Conservation (phyloP, 1,284 basidiomycete genomes). For the Pseudozyma sp. region DNA sequence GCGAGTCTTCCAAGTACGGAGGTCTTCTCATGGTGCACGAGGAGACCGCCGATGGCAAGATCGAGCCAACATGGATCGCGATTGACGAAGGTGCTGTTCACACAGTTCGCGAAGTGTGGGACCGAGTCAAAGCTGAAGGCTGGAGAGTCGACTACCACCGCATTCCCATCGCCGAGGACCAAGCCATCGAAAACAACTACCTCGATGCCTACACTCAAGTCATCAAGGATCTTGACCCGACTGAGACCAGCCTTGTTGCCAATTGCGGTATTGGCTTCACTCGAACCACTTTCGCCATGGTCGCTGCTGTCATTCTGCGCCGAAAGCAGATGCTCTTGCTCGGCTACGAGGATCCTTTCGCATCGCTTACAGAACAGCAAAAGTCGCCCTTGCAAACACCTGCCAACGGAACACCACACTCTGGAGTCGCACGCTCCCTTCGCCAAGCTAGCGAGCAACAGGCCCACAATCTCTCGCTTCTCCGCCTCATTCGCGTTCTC, state of each 20-base stretch:
- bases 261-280: constrained; percentile 98
- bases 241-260: constrained; percentile 86
- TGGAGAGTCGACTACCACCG: constrained; percentile 81
- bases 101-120: constrained; percentile 85
- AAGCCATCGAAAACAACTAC: constrained; percentile 68
- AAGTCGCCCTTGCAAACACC: constrained; percentile 35
- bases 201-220: constrained; percentile 91
- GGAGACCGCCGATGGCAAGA: constrained; percentile 71
- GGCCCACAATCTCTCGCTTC: constrained; percentile 81
- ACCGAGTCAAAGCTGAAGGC: constrained; percentile 78
- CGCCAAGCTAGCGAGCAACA: constrained; percentile 75
- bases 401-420: constrained; percentile 39
- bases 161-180: constrained; percentile 82
- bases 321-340: constrained; percentile 84
- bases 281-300: constrained; percentile 97
- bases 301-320: constrained; percentile 87
- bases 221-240: constrained; percentile 83
- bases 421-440: constrained; percentile 47
- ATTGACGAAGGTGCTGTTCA: constrained; percentile 86
- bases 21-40: constrained; percentile 94
- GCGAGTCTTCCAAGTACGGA: constrained; percentile 86
- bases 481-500: constrained; percentile 84
- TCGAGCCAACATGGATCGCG: constrained; percentile 90
- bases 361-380: constrained; percentile 21
- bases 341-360: constrained; percentile 82